Percentiles rank a stretch among this genome's conserved stretches.
These are phyloP conservation scores for Platanthera zijinensis DNA, from an alignment of 106 monocot genomes.

Conservation along the genomic window DNA sequence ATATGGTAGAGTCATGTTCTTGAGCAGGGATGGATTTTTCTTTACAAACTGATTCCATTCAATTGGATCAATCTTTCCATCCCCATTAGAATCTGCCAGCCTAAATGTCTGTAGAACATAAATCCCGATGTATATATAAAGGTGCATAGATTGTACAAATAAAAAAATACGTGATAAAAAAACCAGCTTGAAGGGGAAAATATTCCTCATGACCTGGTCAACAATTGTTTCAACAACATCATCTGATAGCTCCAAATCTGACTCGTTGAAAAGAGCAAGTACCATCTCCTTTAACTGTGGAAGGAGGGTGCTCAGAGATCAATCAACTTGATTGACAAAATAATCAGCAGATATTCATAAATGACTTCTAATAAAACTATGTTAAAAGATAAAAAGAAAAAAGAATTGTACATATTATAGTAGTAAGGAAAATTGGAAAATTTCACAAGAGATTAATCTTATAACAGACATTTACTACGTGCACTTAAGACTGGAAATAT, in stretches of 20 bases:
- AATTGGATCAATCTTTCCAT: conserved; percentile 34
- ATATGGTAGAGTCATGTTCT: conserved; percentile 80
- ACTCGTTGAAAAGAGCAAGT: conserved; percentile 71
- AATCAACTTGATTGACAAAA: background rate
- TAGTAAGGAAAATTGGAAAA: background rate
- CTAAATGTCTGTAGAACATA: conserved; percentile 21
- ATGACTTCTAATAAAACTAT: too few species aligned
- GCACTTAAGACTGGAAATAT: too few species aligned
- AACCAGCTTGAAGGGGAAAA: background rate
- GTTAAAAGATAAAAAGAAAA: background rate
- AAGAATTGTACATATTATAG: background rate
- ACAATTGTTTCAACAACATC: conserved; percentile 61
- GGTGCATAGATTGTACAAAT: background rate
- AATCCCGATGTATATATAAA: background rate
- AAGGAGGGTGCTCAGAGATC: background rate
- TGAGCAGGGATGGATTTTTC: conserved; percentile 47
- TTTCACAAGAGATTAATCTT: too few species aligned
- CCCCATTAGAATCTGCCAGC: conserved; percentile 31
- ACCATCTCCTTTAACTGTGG: conserved; percentile 93
- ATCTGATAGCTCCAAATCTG: conserved; percentile 66
- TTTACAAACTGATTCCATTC: conserved; percentile 60
- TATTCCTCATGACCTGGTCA: conserved; percentile 26
- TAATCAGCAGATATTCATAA: background rate
- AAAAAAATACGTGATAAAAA: background rate
- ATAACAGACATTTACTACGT: too few species aligned